Evolutionary conservation across 2,329 filamentous ascomycete species (phyloP), one percentile per base, ranked within the genome.

Genomic region (Colletotrichum neosansevieriae): DNA sequence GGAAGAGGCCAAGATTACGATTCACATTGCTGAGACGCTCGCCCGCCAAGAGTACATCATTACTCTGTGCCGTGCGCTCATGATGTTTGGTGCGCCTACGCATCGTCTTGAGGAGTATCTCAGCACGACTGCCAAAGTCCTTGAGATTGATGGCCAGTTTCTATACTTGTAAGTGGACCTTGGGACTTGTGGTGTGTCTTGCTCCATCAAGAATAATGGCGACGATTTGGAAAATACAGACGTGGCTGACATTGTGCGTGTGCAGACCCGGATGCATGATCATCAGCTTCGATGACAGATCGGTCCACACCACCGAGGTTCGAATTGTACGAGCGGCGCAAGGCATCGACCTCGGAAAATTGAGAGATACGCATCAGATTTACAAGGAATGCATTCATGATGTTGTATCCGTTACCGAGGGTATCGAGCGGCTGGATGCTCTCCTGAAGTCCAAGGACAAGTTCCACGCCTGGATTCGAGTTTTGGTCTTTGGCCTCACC

Each of bases 31-130:
- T 32, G 83, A 89, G 72, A 94, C 91, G 2, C 84, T 97, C 13
- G 89, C 89, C 42, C 88, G 94, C 3, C 94, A 97, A 74, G 88
- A 89, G 71, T 97, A 97, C 77, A 86, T 97, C 58, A 87, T 94
- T 70, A 93, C 91, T 75, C 87, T 98, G 4, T 97, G 94, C 77
- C 89, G 89, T 49, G 92, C 92, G 1, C 80, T 97, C 69, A 97
- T 98, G 94, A 84, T 89, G 70, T 97, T 92, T 71, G 94, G 94
- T 13, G 94, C 94, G 0, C 94, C 94, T 0, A 97, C 94, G 0
- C 94, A 98, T 80, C 89, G 94, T 9, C 82, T 97, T 10, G 94
- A 97, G 78, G 92, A 97, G 76, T 97, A 97, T 75, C 89, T 97
- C 84, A 90, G 86, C 71, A 96, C 94, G 91, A 93, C 92, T 5